phyloP scores from a whole-genome alignment of 2,329 filamentous ascomycete species.

The Xylariaceae sp. region DNA sequence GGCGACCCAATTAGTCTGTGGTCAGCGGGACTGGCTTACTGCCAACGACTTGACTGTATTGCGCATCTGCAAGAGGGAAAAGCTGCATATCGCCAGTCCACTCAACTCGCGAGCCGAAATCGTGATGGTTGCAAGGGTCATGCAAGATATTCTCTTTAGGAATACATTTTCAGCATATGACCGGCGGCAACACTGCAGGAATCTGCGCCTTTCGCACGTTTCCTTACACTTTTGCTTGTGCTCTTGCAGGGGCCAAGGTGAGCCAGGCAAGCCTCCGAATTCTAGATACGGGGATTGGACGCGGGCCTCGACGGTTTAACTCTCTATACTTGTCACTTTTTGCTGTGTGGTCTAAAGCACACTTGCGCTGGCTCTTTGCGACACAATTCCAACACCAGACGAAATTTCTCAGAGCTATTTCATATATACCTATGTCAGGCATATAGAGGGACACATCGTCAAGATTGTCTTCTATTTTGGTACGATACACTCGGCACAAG shows the following conservation, averaged over 20 bases:
- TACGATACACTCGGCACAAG: neutral
- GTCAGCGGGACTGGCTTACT: conserved; percentile 39
- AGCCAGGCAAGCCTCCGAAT: conserved; percentile 28
- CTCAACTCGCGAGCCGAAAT: conserved; percentile 32
- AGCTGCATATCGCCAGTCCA: conserved; percentile 37
- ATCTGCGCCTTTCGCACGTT: conserved; percentile 28
- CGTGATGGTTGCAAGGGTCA: conserved; percentile 38
- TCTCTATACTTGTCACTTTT: conserved; percentile 22
- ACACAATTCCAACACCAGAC: conserved; percentile 18
- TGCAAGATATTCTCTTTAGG: conserved; percentile 35
- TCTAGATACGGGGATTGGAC: conserved; percentile 23
- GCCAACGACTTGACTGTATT: conserved; percentile 31
- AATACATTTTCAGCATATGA: conserved; percentile 37
- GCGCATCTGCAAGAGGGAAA: conserved; percentile 37
- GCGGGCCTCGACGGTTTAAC: conserved; percentile 22
- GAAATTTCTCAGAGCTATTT: conserved; percentile 15
- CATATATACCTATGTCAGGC: conserved; percentile 7
- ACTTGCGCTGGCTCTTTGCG: conserved; percentile 18
- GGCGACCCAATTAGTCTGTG: conserved; percentile 38
- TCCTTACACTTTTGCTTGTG: conserved; percentile 10
- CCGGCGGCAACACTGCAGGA: conserved; percentile 29
- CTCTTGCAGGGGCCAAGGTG: conserved; percentile 28
- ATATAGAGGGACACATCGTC: conserved; percentile 9
- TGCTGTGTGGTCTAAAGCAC: conserved; percentile 14
- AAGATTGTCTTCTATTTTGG: conserved; percentile 3